phyloP scores from a whole-genome alignment of 108 stramenopile genomes.

The Skeletonema marinoi region DNA sequence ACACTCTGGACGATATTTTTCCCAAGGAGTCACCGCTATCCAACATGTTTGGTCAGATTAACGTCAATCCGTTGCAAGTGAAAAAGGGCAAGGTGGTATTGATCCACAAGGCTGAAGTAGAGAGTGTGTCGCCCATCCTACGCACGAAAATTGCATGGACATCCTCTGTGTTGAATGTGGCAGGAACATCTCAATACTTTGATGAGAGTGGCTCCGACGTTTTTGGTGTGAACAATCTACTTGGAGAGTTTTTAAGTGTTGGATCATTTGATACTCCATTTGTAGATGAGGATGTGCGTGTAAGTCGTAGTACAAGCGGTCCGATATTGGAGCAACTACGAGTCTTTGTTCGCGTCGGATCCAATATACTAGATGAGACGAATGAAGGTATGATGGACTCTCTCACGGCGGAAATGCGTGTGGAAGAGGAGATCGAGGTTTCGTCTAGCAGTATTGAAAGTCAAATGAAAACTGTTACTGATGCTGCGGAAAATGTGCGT shows the following conservation, averaged over 20 bases:
- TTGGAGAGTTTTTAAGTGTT: conserved; percentile 63
- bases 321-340: conserved; percentile 72
- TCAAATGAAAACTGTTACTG: conserved; percentile 11
- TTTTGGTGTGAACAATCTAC: conserved; percentile 59
- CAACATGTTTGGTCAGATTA: conserved; percentile 41
- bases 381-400: conserved; percentile 25
- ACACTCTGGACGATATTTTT: conserved; percentile 40
- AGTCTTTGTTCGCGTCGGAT: conserved; percentile 61
- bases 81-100: conserved; percentile 63
- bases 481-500: conserved; percentile 23
- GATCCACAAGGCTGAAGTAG: conserved; percentile 75
- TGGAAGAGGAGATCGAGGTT: conserved; percentile 22
- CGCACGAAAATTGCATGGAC: conserved; percentile 59
- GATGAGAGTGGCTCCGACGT: conserved; percentile 71
- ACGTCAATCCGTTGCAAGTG: conserved; percentile 73
- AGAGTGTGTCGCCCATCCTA: conserved; percentile 49
- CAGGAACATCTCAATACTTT: conserved; percentile 63
- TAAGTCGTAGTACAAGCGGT: conserved; percentile 64
- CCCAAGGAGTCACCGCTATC: conserved; percentile 29
- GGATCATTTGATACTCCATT: conserved; percentile 79
- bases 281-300: conserved; percentile 66
- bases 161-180: conserved; percentile 65
- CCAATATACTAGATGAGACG: conserved; percentile 4
- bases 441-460: not conserved
- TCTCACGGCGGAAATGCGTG: conserved; percentile 25